phyloP scores from a whole-genome alignment of 257 asterid genomes.

The Craterostigma plantagineum region DNA sequence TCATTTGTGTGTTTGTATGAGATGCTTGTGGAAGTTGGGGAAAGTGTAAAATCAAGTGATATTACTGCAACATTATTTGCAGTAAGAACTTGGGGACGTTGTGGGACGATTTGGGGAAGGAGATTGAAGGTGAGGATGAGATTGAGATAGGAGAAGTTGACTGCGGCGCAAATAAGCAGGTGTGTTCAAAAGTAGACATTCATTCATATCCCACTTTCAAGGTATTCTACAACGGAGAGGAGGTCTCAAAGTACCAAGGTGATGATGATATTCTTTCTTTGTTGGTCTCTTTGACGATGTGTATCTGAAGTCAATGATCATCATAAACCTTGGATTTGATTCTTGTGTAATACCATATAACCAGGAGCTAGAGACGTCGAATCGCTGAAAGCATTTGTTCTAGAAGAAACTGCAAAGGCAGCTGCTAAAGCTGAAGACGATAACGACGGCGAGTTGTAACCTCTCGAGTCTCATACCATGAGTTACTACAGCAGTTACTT shows the following conservation, averaged over 20 bases:
- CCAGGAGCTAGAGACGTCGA: constrained; percentile 55
- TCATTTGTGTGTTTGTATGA: constrained; percentile 4
- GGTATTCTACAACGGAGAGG: constrained; percentile 90
- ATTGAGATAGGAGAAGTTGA: constrained; percentile 94
- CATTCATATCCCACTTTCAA: constrained; percentile 97
- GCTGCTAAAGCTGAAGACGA: constrained; percentile 31
- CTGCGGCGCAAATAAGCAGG: constrained; percentile 55
- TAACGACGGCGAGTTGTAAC: constrained; percentile 40
- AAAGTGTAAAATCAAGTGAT: background rate
- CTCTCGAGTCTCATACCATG: too few relatives aligned
- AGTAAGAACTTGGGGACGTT: constrained; percentile 84
- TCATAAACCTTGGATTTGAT: background rate
- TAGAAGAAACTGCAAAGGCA: constrained; percentile 63
- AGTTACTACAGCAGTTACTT: too few relatives aligned
- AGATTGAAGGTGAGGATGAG: constrained; percentile 90
- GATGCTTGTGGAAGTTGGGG: too few relatives aligned
- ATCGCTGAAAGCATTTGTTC: constrained; percentile 42
- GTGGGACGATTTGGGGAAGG: constrained; percentile 96
- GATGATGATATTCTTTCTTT: constrained; percentile 2
- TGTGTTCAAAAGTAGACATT: constrained; percentile 75
- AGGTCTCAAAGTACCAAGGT: constrained; percentile 78
- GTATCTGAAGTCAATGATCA: background rate
- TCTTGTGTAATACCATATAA: too few relatives aligned
- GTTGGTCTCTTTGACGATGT: too few relatives aligned
- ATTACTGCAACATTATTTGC: constrained; percentile 13